phyloP scores from a whole-genome alignment of 2,329 filamentous ascomycete species.

The Aspergillus luchuensis region DNA sequence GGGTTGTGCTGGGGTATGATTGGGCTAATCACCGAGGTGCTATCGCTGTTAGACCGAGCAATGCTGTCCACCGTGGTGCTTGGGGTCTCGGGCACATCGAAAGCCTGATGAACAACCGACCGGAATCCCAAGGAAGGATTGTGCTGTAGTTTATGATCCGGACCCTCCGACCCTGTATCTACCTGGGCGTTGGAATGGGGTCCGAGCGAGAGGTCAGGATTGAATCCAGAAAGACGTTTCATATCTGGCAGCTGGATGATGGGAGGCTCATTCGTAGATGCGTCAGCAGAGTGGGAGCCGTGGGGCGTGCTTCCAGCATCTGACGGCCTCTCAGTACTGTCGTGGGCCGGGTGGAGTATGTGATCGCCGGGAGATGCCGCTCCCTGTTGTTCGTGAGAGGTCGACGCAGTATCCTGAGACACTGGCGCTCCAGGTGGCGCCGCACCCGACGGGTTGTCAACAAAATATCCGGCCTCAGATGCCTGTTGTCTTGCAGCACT shows the following conservation, averaged over 20 bases:
- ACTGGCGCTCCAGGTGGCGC: slow-evolving; percentile 7
- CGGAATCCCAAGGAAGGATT: slow-evolving; percentile 59
- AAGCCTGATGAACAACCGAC: slow-evolving; percentile 66
- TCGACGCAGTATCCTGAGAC: background rate
- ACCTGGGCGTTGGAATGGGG: slow-evolving; percentile 18
- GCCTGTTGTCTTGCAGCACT: slow-evolving; percentile 54
- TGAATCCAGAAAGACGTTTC: slow-evolving; percentile 45
- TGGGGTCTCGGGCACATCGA: slow-evolving; percentile 58
- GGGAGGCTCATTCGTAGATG: slow-evolving; percentile 19
- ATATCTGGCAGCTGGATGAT: slow-evolving; percentile 44
- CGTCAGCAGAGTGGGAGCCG: background rate
- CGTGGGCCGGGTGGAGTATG: slow-evolving; percentile 6
- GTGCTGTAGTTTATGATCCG: slow-evolving; percentile 47
- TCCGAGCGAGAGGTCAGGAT: slow-evolving; percentile 29
- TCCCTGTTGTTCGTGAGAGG: slow-evolving; percentile 1
- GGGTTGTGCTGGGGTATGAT: slow-evolving; percentile 56
- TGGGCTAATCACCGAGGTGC: slow-evolving; percentile 65
- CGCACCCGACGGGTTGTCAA: slow-evolving; percentile 52
- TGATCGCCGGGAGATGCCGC: slow-evolving; percentile 8
- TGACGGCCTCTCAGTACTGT: background rate
- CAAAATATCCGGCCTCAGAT: slow-evolving; percentile 60
- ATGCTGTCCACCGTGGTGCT: slow-evolving; percentile 57
- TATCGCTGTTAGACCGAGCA: slow-evolving; percentile 63
- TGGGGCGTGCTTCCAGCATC: background rate
- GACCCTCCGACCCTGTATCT: slow-evolving; percentile 17